Base-by-base conservation (phyloP, 2,329 filamentous ascomycete species). In the Botryotinia narcissicola region DNA sequence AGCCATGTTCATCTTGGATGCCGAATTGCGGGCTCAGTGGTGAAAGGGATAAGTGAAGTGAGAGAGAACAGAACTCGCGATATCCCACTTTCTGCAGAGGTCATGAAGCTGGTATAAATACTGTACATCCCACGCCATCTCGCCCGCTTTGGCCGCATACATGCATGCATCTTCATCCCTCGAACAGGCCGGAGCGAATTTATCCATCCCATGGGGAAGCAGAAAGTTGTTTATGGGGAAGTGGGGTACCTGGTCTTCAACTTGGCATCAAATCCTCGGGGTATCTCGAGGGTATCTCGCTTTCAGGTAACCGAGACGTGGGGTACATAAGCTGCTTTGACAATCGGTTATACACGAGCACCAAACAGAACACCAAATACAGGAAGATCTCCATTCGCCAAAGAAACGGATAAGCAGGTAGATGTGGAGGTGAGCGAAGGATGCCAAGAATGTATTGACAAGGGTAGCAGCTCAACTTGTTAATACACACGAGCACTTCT, bases 241-340 rank as follows among this genome's bases (percentile, higher is more conserved):
- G 51, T 70, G 68, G 68, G 68, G 68, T 70, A 48, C n/a, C 61
- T 64, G 22, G 29, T 63, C 61, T 54, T 64, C 46, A 54, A 32
- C 60, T 72, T 57, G 70, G 70, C 70, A 67, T 51, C 44, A 72
- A 40, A 40, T 57, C 20, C 37, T 67, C 70, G 70, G 70, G 60
- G 70, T 44, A 72, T 72, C 70, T 72, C 70, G 70, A 61, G 70
- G 60, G 70, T 57, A 72, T 72, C 70, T 72, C 70, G 70, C 37
- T 14, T 71, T 40, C 5, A 29, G 29, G 16, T 42, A 54, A 7
- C 60, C 59, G 42, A 64, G 46, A 48, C 20, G n/a, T 54, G 44
- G 35, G 32, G 70, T 71, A 32, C 69, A 48, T 40, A 35, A 62
- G 63, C 46, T 67, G 46, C 25, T 25, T 54, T 40, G 64, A 54